Evolutionary conservation across 2,329 filamentous ascomycete genomes (phyloP), one percentile per base, ranked within the genome.

Genomic region (Aspergillus transmontanensis): DNA sequence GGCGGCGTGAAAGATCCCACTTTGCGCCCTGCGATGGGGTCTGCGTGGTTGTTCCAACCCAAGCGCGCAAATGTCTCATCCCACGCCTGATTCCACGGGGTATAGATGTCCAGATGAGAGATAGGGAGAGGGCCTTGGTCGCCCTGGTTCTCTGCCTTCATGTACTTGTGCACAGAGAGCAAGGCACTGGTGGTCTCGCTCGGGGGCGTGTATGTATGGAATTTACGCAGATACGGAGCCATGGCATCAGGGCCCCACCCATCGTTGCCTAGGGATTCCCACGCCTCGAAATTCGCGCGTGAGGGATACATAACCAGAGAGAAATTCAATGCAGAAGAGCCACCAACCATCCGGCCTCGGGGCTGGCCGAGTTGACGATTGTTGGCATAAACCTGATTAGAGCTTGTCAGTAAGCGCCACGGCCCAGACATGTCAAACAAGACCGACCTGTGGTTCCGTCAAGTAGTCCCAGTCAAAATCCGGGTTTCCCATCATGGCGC

Each of bases 161-260:
- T 66, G 57, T 69, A 72, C 5, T 65, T 55, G 45, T 63, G 53
- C 19, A 62, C 28, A 7, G 45, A 57, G 3, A 73, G 60, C 2
- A 69, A 48, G 2, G 60, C 51, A 1, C 57, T 58, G 1, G 65
- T 68, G 0, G 50, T 50, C 16, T 72, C 69, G 5, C 75, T 77
- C 19, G 74, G 70, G 10, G 80, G 54, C 16, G 59, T 55, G 36
- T 66, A 66, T 11, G 64, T 68, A 55, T 67, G 63, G 23, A 80
- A 76, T 73, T 85, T 85, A 32, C 75, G 74, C 65, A 85, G 84
- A 64, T 85, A 86, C 0, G 80, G 83, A 1, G 83, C 69, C 26
- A 86, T 72, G 36, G 73, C 75, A 2, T 78, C 71, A 72, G 80
- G 83, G 5, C 72, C 74, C 79, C 80, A 84, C 2, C 78, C 82